phyloP scores from a whole-genome alignment of 768 basidiomycete genomes.

The Kwoniella sp. region DNA sequence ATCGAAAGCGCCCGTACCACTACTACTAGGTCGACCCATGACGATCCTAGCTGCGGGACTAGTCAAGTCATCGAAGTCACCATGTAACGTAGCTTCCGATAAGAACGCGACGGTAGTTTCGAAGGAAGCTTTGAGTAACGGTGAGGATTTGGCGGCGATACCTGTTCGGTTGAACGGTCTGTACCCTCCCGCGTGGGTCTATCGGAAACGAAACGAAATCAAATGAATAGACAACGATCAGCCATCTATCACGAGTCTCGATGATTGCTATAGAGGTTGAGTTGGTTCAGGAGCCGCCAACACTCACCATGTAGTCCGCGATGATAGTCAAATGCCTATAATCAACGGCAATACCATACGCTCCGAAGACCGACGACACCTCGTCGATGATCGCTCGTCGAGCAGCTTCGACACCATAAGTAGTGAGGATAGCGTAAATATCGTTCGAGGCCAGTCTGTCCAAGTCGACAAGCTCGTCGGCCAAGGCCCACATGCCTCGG shows the following conservation, averaged over 20 bases:
- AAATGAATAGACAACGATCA: too few species aligned
- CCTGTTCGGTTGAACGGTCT: conserved; percentile 98
- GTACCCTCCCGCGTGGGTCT: conserved; percentile 98
- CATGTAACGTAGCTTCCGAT: conserved; percentile 88
- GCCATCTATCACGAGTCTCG: too few species aligned
- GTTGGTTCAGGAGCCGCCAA: too few species aligned
- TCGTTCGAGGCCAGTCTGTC: conserved; percentile 90
- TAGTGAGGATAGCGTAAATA: conserved; percentile 82
- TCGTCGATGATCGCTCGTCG: conserved; percentile 86
- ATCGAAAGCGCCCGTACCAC: conserved; percentile 96
- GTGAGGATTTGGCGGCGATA: conserved; percentile 88
- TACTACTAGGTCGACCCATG: conserved; percentile 76
- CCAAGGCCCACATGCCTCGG: conserved; percentile 74
- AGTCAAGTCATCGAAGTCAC: conserved; percentile 90
- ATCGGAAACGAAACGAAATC: too few species aligned
- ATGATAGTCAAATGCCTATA: conserved; percentile 91
- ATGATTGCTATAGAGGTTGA: too few species aligned
- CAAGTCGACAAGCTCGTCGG: conserved; percentile 65
- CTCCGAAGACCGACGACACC: conserved; percentile 84
- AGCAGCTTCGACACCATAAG: conserved; percentile 97
- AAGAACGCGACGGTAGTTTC: conserved; percentile 93
- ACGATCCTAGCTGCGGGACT: conserved; percentile 92
- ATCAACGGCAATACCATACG: conserved; percentile 94
- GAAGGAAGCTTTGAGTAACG: conserved; percentile 93
- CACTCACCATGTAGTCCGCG: conserved; percentile 97